phyloP scores from a whole-genome alignment of 306 rosid species.

The Mimosa bimucronata region DNA sequence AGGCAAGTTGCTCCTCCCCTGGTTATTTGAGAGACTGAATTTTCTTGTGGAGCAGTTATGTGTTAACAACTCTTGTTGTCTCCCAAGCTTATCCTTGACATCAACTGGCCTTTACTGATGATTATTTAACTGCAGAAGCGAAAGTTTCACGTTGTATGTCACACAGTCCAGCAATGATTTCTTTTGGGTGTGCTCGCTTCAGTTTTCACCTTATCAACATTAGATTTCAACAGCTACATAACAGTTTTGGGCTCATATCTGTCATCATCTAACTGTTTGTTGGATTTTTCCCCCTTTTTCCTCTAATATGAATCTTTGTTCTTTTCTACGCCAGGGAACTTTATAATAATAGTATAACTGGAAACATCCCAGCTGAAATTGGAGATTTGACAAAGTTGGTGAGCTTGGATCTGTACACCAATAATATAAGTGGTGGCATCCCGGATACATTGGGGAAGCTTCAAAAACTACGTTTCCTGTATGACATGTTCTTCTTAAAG shows the following conservation, averaged over 20 bases:
- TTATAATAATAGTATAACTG: slow-evolving; percentile 51
- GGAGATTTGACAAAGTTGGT: slow-evolving; percentile 63
- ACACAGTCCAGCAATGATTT: slow-evolving; percentile 4
- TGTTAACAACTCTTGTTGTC: slow-evolving; percentile 1
- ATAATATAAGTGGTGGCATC: slow-evolving; percentile 45
- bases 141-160: background rate
- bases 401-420: slow-evolving; percentile 71
- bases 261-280: background rate
- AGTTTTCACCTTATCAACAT: background rate
- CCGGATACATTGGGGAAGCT: slow-evolving; percentile 51
- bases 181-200: background rate
- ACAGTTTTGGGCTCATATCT: background rate
- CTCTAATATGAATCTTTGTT: background rate
- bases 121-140: slow-evolving; percentile 13
- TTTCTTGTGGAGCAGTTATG: background rate
- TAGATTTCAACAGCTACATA: background rate
- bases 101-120: slow-evolving; percentile 12
- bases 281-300: background rate
- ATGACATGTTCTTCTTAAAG: slow-evolving; percentile 41
- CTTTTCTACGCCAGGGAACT: slow-evolving; percentile 61
- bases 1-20: background rate
- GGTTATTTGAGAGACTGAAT: background rate
- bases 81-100: slow-evolving; percentile 17
- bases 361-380: slow-evolving; percentile 59
- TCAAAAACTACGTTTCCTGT: slow-evolving; percentile 57